A percentile compares a stretch with the other conserved stretches of the same genome.
phyloP scores from a whole-genome alignment of 164 flowering plant genomes.

The Magnolia kwangsiensis region DNA sequence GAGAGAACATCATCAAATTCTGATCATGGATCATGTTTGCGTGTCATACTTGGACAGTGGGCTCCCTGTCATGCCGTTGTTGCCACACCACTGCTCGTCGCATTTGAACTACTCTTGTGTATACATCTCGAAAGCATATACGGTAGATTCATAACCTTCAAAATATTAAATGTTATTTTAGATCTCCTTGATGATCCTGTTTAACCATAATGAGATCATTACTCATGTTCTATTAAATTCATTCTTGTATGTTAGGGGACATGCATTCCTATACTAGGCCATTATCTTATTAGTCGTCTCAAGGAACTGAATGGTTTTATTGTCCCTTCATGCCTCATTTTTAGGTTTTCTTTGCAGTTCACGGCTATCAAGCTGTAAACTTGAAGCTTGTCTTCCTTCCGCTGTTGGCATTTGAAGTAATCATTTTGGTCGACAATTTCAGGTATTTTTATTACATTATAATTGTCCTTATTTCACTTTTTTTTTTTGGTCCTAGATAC shows the following conservation, averaged over 20 bases:
- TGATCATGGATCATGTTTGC: constrained; percentile 3
- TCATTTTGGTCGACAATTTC: constrained; percentile 78
- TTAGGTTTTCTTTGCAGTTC: constrained; percentile 24
- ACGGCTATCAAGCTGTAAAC: constrained; percentile 47
- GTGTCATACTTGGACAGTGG: constrained; percentile 59
- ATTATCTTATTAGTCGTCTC: too few relatives aligned
- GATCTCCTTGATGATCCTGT: too few relatives aligned
- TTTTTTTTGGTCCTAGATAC: not conserved
- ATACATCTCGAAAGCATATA: constrained; percentile 73
- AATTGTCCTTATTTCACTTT: not conserved
- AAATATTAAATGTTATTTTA: not conserved
- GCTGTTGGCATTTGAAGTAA: constrained; percentile 65
- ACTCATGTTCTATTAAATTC: not conserved
- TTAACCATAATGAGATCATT: not conserved
- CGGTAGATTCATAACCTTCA: constrained; percentile 36
- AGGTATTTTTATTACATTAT: constrained; percentile 40
- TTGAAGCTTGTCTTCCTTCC: constrained; percentile 93
- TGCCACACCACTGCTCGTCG: constrained; percentile 75
- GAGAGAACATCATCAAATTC: not conserved
- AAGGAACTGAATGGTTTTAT: not conserved
- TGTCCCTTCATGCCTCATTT: constrained; percentile 1
- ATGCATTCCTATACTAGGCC: not conserved
- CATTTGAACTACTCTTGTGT: constrained; percentile 90
- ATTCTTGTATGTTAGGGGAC: not conserved
- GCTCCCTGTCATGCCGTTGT: constrained; percentile 95